These are phyloP conservation scores for Strobilomyces confusus DNA, from an alignment of 768 basidiomycete genomes.

Conservation along the genomic window DNA sequence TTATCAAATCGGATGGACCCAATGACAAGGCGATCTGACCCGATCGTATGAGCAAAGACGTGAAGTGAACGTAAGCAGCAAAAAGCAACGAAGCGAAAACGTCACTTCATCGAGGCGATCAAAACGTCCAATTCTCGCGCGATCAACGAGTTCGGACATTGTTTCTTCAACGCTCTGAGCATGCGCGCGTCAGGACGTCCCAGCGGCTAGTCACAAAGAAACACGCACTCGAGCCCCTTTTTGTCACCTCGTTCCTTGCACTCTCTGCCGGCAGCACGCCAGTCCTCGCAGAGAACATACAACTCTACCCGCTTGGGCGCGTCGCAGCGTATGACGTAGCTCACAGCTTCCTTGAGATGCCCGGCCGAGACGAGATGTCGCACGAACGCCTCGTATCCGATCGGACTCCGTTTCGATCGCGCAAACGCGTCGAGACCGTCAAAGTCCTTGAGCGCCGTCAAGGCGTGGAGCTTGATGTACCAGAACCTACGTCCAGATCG, in stretches of 20 bases:
- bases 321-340: constrained; percentile 84
- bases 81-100: neutral
- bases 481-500: constrained; percentile 62
- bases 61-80: neutral
- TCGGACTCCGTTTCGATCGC: constrained; percentile 84
- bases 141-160: constrained; percentile 77
- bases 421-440: constrained; percentile 83
- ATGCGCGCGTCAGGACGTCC: neutral
- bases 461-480: constrained; percentile 84
- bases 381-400: constrained; percentile 92
- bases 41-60: neutral
- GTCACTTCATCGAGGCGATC: constrained; percentile 59
- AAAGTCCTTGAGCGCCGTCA: constrained; percentile 79
- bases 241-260: constrained; percentile 90
- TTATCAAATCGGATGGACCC: constrained; percentile 67
- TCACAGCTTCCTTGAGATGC: constrained; percentile 67
- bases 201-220: too few species aligned
- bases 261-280: constrained; percentile 81
- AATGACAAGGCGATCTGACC: neutral
- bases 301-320: constrained; percentile 77
- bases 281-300: constrained; percentile 88
- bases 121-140: constrained; percentile 72
- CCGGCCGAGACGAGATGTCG: constrained; percentile 72
- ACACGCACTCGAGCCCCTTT: constrained; percentile 75
- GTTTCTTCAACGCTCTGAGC: constrained; percentile 62